These are phyloP conservation scores for Aspergillus latus DNA, from an alignment of 2,329 filamentous ascomycete species.

Conservation along the genomic window DNA sequence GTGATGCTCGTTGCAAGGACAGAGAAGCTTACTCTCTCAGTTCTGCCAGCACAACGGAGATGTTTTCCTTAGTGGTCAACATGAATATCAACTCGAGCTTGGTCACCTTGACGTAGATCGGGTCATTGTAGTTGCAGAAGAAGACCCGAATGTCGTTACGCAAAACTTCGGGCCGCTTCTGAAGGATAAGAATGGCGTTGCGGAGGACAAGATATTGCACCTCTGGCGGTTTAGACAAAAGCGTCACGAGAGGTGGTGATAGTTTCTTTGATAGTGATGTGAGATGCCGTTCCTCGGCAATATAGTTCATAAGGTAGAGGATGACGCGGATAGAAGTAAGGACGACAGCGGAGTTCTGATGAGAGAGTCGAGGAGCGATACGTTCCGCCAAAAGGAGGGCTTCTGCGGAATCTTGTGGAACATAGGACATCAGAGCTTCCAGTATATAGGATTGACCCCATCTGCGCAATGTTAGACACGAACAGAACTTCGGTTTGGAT, in stretches of 20 bases:
- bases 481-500: neutral
- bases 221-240: slow-evolving; percentile 93
- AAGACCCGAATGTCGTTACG: slow-evolving; percentile 97
- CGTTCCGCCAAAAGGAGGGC: slow-evolving; percentile 87
- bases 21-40: slow-evolving; percentile 68
- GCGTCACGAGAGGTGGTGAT: slow-evolving; percentile 88
- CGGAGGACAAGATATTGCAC: slow-evolving; percentile 96
- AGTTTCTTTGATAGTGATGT: slow-evolving; percentile 85
- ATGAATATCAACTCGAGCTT: slow-evolving; percentile 99
- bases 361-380: slow-evolving; percentile 90
- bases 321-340: slow-evolving; percentile 95
- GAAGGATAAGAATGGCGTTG: slow-evolving; percentile 90
- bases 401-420: slow-evolving; percentile 86
- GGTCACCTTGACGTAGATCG: slow-evolving; percentile 98
- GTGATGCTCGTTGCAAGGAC: neutral
- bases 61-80: slow-evolving; percentile 93
- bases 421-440: slow-evolving; percentile 95
- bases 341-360: slow-evolving; percentile 95
- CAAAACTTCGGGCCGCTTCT: slow-evolving; percentile 87
- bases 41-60: slow-evolving; percentile 90
- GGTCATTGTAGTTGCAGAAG: slow-evolving; percentile 99
- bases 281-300: slow-evolving; percentile 85
- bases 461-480: slow-evolving; percentile 49
- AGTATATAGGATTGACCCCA: slow-evolving; percentile 99
- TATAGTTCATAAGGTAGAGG: slow-evolving; percentile 98